These are phyloP conservation scores for Royoungia palumana DNA, from an alignment of 768 basidiomycete genomes.

Conservation along the genomic window DNA sequence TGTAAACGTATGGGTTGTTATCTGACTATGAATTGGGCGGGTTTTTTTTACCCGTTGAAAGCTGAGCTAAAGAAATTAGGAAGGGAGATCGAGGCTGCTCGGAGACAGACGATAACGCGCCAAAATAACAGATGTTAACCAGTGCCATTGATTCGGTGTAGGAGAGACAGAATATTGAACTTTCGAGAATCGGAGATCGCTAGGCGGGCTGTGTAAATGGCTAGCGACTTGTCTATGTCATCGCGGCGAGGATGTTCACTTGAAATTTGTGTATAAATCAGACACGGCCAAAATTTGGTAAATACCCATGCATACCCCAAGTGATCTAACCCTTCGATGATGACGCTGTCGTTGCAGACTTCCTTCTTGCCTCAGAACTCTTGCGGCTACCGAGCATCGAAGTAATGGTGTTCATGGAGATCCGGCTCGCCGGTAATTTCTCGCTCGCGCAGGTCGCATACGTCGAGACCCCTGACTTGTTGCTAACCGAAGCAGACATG, in stretches of 20 bases:
- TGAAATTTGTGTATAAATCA: constrained; percentile 1
- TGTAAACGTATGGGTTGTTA: constrained; percentile 14
- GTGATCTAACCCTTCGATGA: constrained; percentile 22
- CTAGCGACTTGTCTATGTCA: neutral
- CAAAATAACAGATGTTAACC: constrained; percentile 1
- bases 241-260: neutral
- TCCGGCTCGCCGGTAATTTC: constrained; percentile 20
- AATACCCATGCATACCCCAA: neutral
- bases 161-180: neutral
- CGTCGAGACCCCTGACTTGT: constrained; percentile 25
- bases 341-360: constrained; percentile 23
- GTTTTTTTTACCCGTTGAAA: neutral
- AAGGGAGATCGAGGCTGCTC: constrained; percentile 2
- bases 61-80: constrained; percentile 3
- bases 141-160: neutral
- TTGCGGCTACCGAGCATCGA: constrained; percentile 26
- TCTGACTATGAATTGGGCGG: constrained; percentile 4
- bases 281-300: neutral
- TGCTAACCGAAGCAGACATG: constrained; percentile 25
- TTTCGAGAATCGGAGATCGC: constrained; percentile 5
- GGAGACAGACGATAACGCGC: constrained; percentile 2
- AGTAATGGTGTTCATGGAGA: constrained; percentile 26
- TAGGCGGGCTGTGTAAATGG: neutral
- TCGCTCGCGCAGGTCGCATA: constrained; percentile 29
- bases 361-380: constrained; percentile 27